Evolutionary conservation across 2,329 filamentous ascomycete species (phyloP).

Genomic region (Aspergillus aculeatinus): DNA sequence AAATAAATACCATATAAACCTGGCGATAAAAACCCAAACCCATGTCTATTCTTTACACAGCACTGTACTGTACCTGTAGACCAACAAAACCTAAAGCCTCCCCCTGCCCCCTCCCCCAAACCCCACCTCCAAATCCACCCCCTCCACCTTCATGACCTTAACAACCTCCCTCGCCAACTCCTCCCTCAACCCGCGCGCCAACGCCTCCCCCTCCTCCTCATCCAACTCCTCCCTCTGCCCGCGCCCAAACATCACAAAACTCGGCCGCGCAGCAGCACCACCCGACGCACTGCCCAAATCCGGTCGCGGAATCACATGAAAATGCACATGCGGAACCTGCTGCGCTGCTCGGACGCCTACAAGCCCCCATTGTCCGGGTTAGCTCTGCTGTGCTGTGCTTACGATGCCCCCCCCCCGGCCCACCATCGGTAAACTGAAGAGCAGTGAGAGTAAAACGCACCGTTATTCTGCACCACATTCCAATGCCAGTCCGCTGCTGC

Average conservation of each 20-base stretch:
- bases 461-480: constrained; percentile 97
- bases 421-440: background rate
- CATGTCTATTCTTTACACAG: no score
- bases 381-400: background rate
- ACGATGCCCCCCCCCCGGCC: no score
- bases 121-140: constrained; percentile 35
- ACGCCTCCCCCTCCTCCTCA: constrained; percentile 44
- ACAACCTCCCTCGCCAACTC: constrained; percentile 39
- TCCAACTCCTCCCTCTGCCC: constrained; percentile 49
- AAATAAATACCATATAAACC: no score
- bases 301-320: constrained; percentile 87
- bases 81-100: constrained; percentile 17
- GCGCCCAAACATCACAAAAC: constrained; percentile 49
- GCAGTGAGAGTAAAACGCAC: constrained; percentile 32
- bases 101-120: constrained; percentile 12
- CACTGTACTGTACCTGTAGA: no score
- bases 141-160: constrained; percentile 36
- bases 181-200: constrained; percentile 39
- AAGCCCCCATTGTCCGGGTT: background rate
- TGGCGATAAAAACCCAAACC: no score
- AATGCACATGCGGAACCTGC: constrained; percentile 91
- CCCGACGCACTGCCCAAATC: constrained; percentile 7
- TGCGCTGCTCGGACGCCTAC: constrained; percentile 78
- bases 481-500: constrained; percentile 72
- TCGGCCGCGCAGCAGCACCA: constrained; percentile 3